A percentile compares a stretch with the other conserved stretches of the same genome.
phyloP scores from a whole-genome alignment of 148 eudicot species.

The Rhododendron griersonianum region DNA sequence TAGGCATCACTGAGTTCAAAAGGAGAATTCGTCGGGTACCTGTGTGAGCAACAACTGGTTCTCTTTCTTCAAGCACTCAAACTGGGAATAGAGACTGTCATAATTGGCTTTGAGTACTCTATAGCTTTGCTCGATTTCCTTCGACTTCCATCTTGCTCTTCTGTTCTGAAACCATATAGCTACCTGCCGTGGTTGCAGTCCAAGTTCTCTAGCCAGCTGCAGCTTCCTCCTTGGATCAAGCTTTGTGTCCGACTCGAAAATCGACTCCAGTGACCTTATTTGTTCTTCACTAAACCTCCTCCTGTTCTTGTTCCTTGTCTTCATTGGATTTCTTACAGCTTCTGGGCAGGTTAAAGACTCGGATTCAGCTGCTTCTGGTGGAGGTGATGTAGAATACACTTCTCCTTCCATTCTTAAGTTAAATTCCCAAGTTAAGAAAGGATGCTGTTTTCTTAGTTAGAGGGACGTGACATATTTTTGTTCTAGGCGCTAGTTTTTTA shows the following conservation, averaged over 20 bases:
- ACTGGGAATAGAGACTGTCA: conserved; percentile 16
- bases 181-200: conserved; percentile 38
- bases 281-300: conserved; percentile 39
- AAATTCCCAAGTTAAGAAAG: background rate
- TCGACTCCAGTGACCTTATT: conserved; percentile 30
- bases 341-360: conserved; percentile 19
- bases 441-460: background rate
- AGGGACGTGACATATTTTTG: background rate
- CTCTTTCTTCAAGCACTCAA: conserved; percentile 33
- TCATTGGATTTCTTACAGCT: conserved; percentile 12
- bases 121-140: conserved; percentile 34
- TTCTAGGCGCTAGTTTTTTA: background rate
- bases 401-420: conserved; percentile 26
- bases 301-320: conserved; percentile 19
- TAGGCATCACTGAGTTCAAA: background rate
- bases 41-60: conserved; percentile 28
- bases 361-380: conserved; percentile 16
- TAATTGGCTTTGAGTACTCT: conserved; percentile 27
- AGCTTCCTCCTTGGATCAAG: conserved; percentile 37
- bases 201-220: conserved; percentile 34
- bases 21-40: conserved; percentile 16
- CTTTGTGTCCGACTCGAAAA: conserved; percentile 28
- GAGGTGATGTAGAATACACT: conserved; percentile 17
- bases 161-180: conserved; percentile 52
- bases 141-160: conserved; percentile 45